A percentile compares a stretch with the other conserved stretches of the same genome.
phyloP scores from a whole-genome alignment of 305 asterid species.

The Ajuga reptans region DNA sequence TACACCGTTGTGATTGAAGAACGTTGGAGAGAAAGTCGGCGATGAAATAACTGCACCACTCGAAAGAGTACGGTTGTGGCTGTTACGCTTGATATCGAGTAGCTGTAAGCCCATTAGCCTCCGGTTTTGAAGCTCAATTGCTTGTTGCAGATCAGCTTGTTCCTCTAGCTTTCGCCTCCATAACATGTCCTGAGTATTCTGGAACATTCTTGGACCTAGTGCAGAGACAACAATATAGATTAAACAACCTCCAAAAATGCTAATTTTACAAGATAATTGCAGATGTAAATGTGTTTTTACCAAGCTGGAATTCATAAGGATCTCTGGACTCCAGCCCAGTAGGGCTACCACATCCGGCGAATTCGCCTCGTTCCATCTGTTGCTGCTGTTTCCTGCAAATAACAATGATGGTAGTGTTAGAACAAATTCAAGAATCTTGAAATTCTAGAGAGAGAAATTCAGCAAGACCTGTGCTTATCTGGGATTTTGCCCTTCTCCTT shows the following conservation, averaged over 20 bases:
- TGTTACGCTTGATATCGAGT: slow-evolving; percentile 51
- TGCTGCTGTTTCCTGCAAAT: slow-evolving; percentile 48
- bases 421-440: background rate
- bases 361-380: slow-evolving; percentile 57
- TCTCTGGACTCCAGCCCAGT: slow-evolving; percentile 54
- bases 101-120: slow-evolving; percentile 51
- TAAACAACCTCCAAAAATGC: background rate
- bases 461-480: slow-evolving; percentile 42
- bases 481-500: slow-evolving; percentile 77
- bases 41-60: slow-evolving; percentile 40
- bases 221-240: background rate
- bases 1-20: slow-evolving; percentile 23
- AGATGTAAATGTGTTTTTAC: slow-evolving; percentile 18
- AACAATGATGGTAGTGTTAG: background rate
- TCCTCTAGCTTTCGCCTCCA: slow-evolving; percentile 66
- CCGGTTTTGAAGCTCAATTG: slow-evolving; percentile 56
- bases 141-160: slow-evolving; percentile 61
- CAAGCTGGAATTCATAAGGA: slow-evolving; percentile 49
- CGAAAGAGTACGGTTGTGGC: slow-evolving; percentile 52
- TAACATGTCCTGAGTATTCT: slow-evolving; percentile 44
- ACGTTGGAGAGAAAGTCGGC: slow-evolving; percentile 35
- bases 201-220: slow-evolving; percentile 47
- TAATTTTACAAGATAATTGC: background rate
- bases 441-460: background rate
- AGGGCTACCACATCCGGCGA: slow-evolving; percentile 48